Evolutionary conservation across 2,329 filamentous ascomycete genomes (phyloP).

Genomic region (Pseudodiploospora longispora): DNA sequence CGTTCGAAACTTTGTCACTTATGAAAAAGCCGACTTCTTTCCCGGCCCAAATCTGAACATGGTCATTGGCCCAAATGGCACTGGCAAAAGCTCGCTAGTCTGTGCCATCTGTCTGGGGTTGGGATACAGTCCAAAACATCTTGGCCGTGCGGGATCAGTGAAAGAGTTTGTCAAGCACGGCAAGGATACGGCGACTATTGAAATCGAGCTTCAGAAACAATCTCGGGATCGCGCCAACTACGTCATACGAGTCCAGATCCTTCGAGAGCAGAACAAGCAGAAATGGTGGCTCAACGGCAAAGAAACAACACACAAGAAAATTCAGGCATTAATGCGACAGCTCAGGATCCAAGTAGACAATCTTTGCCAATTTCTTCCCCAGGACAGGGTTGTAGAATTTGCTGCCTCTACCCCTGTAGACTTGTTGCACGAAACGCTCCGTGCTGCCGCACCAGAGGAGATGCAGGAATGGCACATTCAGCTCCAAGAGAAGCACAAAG

Average conservation of each 20-base stretch:
- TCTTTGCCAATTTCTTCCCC: constrained; percentile 90
- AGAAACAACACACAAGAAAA: constrained; percentile 50
- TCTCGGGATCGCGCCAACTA: constrained; percentile 56
- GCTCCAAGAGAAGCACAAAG: constrained; percentile 61
- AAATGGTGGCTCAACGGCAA: constrained; percentile 71
- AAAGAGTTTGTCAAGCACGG: constrained; percentile 94
- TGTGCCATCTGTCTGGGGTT: constrained; percentile 93
- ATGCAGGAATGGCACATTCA: constrained; percentile 72
- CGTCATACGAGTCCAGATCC: constrained; percentile 68
- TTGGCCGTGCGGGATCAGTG: constrained; percentile 77
- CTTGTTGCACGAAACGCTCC: constrained; percentile 75
- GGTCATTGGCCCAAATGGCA: constrained; percentile 98
- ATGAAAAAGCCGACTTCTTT: constrained; percentile 82
- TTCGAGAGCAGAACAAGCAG: constrained; percentile 71
- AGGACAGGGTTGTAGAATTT: constrained; percentile 93
- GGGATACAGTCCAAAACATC: constrained; percentile 71
- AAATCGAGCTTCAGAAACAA: constrained; percentile 76
- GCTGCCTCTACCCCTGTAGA: constrained; percentile 75
- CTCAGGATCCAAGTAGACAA: constrained; percentile 96
- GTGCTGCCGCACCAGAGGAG: constrained; percentile 74
- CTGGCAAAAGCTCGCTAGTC: constrained; percentile 93
- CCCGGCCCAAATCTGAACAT: constrained; percentile 93
- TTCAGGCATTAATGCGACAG: constrained; percentile 58
- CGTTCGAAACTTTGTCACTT: constrained; percentile 87
- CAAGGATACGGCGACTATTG: constrained; percentile 66